A percentile compares a stretch with the other conserved stretches of the same genome.
Evolutionary conservation across 108 stramenopile genomes (phyloP).

Genomic region (Nannochloropsis gaditana): DNA sequence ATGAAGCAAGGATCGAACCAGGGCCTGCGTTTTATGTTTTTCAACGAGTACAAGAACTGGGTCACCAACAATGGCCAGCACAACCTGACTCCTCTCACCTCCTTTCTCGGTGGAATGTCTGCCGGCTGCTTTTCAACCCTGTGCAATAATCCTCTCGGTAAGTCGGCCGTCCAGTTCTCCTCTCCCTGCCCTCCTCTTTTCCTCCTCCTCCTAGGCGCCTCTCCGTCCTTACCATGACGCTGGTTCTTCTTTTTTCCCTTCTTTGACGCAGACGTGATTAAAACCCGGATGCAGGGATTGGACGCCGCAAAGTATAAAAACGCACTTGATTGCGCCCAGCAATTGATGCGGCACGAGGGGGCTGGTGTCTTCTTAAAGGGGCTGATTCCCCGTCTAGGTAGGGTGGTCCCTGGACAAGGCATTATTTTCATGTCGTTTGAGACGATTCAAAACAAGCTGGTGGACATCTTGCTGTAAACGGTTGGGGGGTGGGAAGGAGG

Average conservation of each 20-base stretch:
- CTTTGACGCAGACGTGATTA: slow-evolving; percentile 72
- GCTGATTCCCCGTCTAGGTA: slow-evolving; percentile 73
- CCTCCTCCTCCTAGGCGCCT: slow-evolving; percentile 57
- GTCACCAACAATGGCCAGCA: slow-evolving; percentile 56
- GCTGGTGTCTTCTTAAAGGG: slow-evolving; percentile 83
- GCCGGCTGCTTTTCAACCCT: slow-evolving; percentile 93
- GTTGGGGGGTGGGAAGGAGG: too few relatives aligned
- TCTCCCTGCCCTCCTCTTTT: slow-evolving; percentile 3
- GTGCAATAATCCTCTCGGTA: slow-evolving; percentile 68
- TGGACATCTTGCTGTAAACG: neutral
- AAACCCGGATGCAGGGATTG: slow-evolving; percentile 94
- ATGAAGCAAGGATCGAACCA: slow-evolving; percentile 96
- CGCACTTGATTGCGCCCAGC: slow-evolving; percentile 81
- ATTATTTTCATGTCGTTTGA: slow-evolving; percentile 96
- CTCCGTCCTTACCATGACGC: neutral
- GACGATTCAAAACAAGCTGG: slow-evolving; percentile 68
- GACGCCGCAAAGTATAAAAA: slow-evolving; percentile 70
- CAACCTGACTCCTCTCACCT: slow-evolving; percentile 66
- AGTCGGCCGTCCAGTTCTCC: neutral
- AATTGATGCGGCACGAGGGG: slow-evolving; percentile 81
- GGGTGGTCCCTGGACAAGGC: slow-evolving; percentile 95
- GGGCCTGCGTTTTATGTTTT: slow-evolving; percentile 95
- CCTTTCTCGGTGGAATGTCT: slow-evolving; percentile 89
- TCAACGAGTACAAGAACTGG: slow-evolving; percentile 86
- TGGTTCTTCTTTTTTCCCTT: neutral